Evolutionary conservation across 2,329 filamentous ascomycete genomes (phyloP), one percentile per base, ranked within the genome.

Genomic region (Pseudogymnoascus sp.): DNA sequence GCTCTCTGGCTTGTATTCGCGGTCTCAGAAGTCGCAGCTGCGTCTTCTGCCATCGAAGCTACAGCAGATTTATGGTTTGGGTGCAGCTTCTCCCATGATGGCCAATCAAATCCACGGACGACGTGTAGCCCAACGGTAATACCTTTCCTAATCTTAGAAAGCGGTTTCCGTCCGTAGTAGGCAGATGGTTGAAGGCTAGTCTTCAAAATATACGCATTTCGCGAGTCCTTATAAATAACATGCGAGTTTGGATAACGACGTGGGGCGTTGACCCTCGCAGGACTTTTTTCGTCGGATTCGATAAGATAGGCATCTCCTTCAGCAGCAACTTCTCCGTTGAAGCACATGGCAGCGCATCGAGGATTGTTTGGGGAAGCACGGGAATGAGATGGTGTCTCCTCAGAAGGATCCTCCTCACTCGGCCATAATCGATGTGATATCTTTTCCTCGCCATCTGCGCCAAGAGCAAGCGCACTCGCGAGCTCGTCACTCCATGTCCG

Each of bases 401-500:
- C 68, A 77, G 74, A 66, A 66, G 62, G n/a, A 70, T 72, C 46
- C 5, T 76, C 71, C 2, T 83, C 80, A 56, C 85, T 83, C 0
- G 90, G 88, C 92, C 93, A 97, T 7, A 97, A 78, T 23, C 64
- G 67, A 75, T 96, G 87, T 0, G 90, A 85, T 6, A 97, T 88
- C 74, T 97, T 97, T 76, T 95, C 89, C 75, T 99, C 95, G 0
- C 93, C 95, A 8, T 89, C 80, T 1, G 93, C 88, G 1, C 95
- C 95, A 64, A 97, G 91, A 60, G 96, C 91, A 5, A 96, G 82
- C 4, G 95, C 96, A 74, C 91, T 96, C 67, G 89, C 87, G 6
- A 99, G 78, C 75, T 99, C 93, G 71, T 97, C 93, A 61, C 83
- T 84, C 92, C 95, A 99, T 1, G 93, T 96, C 69, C 95, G 86